These are phyloP conservation scores for Hyphopichia pseudoburtonii DNA, from an alignment of 1,139 yeast genomes.

Conservation along the genomic window DNA sequence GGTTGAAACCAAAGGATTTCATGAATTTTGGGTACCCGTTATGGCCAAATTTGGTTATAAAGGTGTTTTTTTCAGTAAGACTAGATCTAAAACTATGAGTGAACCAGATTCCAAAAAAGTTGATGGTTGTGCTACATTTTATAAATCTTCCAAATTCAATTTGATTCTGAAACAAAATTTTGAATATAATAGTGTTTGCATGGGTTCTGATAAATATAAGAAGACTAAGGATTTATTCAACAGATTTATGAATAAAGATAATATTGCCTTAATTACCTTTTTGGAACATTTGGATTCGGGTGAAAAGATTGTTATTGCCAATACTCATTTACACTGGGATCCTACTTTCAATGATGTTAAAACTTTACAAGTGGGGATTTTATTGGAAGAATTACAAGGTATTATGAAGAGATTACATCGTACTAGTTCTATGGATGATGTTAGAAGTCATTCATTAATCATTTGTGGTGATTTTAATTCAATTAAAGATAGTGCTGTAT, in stretches of 20 bases:
- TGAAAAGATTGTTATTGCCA: conserved; percentile 71
- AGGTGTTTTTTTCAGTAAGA: conserved; percentile 81
- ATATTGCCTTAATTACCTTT: conserved; percentile 79
- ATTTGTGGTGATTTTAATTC: conserved; percentile 98
- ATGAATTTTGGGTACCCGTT: conserved; percentile 81
- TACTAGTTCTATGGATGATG: conserved; percentile 48
- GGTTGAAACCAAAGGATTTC: conserved; percentile 84
- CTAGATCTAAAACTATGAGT: conserved; percentile 90
- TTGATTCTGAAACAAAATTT: conserved; percentile 70
- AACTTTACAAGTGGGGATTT: conserved; percentile 89
- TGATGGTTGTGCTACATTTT: conserved; percentile 96
- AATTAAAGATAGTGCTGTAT: conserved; percentile 83
- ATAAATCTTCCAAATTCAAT: conserved; percentile 65
- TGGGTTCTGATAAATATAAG: conserved; percentile 85
- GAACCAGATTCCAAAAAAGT: conserved; percentile 83
- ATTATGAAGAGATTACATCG: conserved; percentile 54
- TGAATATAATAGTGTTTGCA: conserved; percentile 86
- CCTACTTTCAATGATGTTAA: conserved; percentile 96
- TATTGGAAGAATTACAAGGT: conserved; percentile 81
- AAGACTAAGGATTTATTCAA: conserved; percentile 93
- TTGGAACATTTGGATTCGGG: conserved; percentile 75
- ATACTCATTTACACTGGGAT: conserved; percentile 98
- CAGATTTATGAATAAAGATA: conserved; percentile 95
- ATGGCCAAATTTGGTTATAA: conserved; percentile 75
- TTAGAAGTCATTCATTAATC: conserved; percentile 64